Evolutionary conservation across 306 rosid species (phyloP), one percentile per base, ranked within the genome.

Genomic region (Ceratonia siliqua): DNA sequence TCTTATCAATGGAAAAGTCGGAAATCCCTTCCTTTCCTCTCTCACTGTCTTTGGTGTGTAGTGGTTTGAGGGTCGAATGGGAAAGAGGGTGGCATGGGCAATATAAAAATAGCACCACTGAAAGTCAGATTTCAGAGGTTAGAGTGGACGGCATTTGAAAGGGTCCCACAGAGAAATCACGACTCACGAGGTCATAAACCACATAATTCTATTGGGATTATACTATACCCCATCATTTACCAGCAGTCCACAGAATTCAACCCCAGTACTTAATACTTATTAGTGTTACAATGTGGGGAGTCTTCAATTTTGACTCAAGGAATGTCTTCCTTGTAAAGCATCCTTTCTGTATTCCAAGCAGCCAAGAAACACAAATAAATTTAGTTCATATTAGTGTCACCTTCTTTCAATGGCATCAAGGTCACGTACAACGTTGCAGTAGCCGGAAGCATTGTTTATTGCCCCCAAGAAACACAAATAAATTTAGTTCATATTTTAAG

Each of bases 321-420:
- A 43, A 78, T 82, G 43, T 79, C 91, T 87, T 85, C 67, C 38
- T 12, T 49, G 46, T 56, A 78, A 87, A 81, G 91, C 79, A 57
- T 62, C 69, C 57, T 81, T 45, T 14, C 28, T 62, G 68, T 55
- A 20, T 45, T 38, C 50, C 68, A 13, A 25, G 50, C 57, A 35
- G 48, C n/a, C n/a, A n/a, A n/a, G n/a, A n/a, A n/a, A n/a, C n/a
- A n/a, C n/a, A n/a, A n/a, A n/a, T n/a, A n/a, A n/a, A n/a, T n/a
- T n/a, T n/a, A n/a, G n/a, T n/a, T n/a, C n/a, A n/a, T n/a, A 45
- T 42, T 35, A 38, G 13, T 61, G 18, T 49, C 24, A 15, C 49
- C 41, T 53, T 64, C 17, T 75, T 7, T 18, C 12, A 17, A 8
- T 43, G 61, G 52, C 32, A 28, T 35, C 45, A 36, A 3, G 46